A percentile compares a stretch with the other conserved stretches of the same genome.
Conservation (phyloP, 2,329 filamentous ascomycete genomes). For the Thelonectria olida region DNA sequence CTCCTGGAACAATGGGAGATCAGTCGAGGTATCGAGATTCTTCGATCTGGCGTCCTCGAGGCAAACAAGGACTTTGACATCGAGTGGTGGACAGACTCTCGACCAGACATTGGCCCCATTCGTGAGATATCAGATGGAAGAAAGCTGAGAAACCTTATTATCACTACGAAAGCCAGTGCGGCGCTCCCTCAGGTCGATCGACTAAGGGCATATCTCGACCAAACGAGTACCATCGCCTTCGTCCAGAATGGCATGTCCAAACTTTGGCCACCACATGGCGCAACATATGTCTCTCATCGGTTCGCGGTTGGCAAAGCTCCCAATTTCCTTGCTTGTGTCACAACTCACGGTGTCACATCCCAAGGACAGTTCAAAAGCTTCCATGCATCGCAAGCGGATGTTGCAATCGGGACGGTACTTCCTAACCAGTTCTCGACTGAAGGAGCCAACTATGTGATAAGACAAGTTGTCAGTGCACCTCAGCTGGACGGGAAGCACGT, state of each 20-base stretch:
- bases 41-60: slow-evolving; percentile 45
- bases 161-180: slow-evolving; percentile 78
- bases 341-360: slow-evolving; percentile 65
- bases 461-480: slow-evolving; percentile 53
- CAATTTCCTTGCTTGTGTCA: slow-evolving; percentile 75
- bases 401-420: slow-evolving; percentile 58
- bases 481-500: slow-evolving; percentile 53
- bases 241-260: slow-evolving; percentile 88
- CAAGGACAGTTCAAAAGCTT: slow-evolving; percentile 60
- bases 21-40: slow-evolving; percentile 55
- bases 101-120: slow-evolving; percentile 47
- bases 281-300: slow-evolving; percentile 52
- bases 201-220: slow-evolving; percentile 69
- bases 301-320: slow-evolving; percentile 58
- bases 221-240: slow-evolving; percentile 79
- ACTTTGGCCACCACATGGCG: slow-evolving; percentile 63
- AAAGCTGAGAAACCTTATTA: slow-evolving; percentile 75
- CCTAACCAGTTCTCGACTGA: slow-evolving; percentile 31
- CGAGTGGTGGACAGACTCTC: slow-evolving; percentile 63
- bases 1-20: slow-evolving; percentile 59
- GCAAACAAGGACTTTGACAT: slow-evolving; percentile 54
- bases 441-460: slow-evolving; percentile 49
- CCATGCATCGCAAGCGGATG: slow-evolving; percentile 60
- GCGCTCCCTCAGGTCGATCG: slow-evolving; percentile 69
- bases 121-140: slow-evolving; percentile 51